A percentile compares a stretch with the other conserved stretches of the same genome.
Evolutionary conservation across 1,139 yeast species (phyloP).

Genomic region (Williopsis jadinii): DNA sequence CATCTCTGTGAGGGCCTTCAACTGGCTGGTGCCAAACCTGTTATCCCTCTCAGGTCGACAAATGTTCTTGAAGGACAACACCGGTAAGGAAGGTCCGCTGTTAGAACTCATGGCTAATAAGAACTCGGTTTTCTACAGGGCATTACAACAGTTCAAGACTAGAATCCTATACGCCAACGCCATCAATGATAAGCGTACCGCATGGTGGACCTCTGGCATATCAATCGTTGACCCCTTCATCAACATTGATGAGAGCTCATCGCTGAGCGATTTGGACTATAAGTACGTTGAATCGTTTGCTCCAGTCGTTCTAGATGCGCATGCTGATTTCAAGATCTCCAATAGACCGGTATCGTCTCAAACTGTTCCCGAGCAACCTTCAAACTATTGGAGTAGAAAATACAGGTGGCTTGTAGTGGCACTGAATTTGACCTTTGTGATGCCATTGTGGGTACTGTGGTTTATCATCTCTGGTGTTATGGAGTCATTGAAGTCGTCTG

Average conservation of each 20-base stretch:
- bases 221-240: constrained; percentile 55
- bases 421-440: constrained; percentile 34
- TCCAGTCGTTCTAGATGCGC: constrained; percentile 26
- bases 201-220: constrained; percentile 78
- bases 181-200: constrained; percentile 70
- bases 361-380: constrained; percentile 3
- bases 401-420: constrained; percentile 42
- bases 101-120: constrained; percentile 61
- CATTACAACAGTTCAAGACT: constrained; percentile 43
- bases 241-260: constrained; percentile 21
- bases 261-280: constrained; percentile 21
- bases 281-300: constrained; percentile 22
- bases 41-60: constrained; percentile 70
- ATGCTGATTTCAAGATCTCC: constrained; percentile 20
- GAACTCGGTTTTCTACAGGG: constrained; percentile 51
- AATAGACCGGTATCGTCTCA: constrained; percentile 6
- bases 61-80: constrained; percentile 52
- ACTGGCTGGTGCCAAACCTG: constrained; percentile 50
- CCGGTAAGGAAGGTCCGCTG: constrained; percentile 35
- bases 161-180: constrained; percentile 64
- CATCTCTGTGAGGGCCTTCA: constrained; percentile 42
- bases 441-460: constrained; percentile 50
- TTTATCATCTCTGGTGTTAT: constrained; percentile 38
- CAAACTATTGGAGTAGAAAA: constrained; percentile 29
- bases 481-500: constrained; percentile 27